phyloP scores from a whole-genome alignment of 2,329 filamentous ascomycete genomes.

The Aspergillus unguis region DNA sequence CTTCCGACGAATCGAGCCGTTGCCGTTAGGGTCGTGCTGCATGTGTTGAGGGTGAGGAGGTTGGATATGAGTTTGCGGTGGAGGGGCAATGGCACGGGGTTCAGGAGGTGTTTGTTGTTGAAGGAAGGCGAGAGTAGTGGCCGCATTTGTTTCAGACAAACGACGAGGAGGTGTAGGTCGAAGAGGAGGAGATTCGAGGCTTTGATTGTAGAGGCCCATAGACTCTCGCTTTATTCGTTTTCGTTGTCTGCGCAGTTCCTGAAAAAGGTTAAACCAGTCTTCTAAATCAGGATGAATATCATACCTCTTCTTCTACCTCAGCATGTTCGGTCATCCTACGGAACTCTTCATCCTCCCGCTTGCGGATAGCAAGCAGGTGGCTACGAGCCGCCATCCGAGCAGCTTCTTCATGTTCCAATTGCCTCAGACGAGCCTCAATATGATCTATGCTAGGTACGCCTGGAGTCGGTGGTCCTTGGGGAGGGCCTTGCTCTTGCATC shows the following conservation, averaged over 20 bases:
- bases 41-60: conserved; percentile 24
- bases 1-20: conserved; percentile 34
- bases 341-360: conserved; percentile 42
- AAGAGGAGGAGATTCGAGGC: conserved; percentile 36
- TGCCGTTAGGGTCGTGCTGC: conserved; percentile 27
- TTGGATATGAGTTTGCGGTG: conserved; percentile 16
- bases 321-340: conserved; percentile 39
- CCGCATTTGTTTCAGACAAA: conserved; percentile 41
- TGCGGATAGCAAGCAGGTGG: conserved; percentile 36
- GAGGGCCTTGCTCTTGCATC: conserved; percentile 30
- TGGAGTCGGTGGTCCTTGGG: conserved; percentile 23
- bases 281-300: conserved; percentile 1
- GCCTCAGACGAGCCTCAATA: conserved; percentile 37
- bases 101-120: conserved; percentile 42
- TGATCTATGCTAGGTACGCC: conserved; percentile 33
- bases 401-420: conserved; percentile 41
- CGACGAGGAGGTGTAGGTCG: conserved; percentile 38
- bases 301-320: conserved; percentile 42
- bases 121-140: conserved; percentile 41
- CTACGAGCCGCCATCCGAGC: conserved; percentile 37
- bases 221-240: conserved; percentile 41
- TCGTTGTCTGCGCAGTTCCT: conserved; percentile 40
- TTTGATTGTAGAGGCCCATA: conserved; percentile 36
- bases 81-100: conserved; percentile 29
- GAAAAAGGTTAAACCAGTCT: too few relatives aligned